Evolutionary conservation across 1,284 basidiomycete species (phyloP).

Genomic region (Ceratobasidium sp.): DNA sequence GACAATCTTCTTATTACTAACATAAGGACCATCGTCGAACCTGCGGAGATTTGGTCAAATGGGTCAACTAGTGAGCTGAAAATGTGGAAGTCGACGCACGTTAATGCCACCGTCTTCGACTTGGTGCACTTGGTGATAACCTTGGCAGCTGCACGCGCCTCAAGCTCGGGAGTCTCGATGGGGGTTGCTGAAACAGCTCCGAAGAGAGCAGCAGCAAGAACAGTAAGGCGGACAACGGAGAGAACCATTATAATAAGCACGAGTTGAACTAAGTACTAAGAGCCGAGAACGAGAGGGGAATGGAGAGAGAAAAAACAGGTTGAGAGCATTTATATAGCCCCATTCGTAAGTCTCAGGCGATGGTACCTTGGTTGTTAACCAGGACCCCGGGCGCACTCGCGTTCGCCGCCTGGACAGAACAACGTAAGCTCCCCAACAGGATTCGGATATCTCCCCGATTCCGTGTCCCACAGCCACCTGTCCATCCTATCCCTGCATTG

Average conservation of each 20-base stretch:
- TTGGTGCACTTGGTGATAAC: slow-evolving; percentile 35
- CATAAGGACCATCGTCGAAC: slow-evolving; percentile 45
- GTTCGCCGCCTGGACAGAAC: background rate
- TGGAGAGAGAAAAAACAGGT: background rate
- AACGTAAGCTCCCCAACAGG: too few relatives aligned
- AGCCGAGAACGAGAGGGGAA: background rate
- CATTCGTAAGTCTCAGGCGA: background rate
- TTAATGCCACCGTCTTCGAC: slow-evolving; percentile 25
- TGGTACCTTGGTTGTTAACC: background rate
- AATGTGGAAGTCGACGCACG: background rate
- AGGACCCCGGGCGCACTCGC: background rate
- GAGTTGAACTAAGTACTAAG: slow-evolving; percentile 7
- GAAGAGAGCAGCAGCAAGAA: slow-evolving; percentile 35
- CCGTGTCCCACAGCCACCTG: background rate
- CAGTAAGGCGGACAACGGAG: slow-evolving; percentile 29
- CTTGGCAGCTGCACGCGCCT: background rate
- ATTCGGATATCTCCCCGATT: background rate
- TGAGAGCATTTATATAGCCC: slow-evolving; percentile 16
- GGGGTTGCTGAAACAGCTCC: slow-evolving; percentile 37
- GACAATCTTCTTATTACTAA: slow-evolving; percentile 13
- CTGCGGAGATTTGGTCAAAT: background rate
- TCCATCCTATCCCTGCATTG: background rate
- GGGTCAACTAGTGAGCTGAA: background rate
- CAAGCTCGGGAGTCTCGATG: slow-evolving; percentile 10
- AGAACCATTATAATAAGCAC: slow-evolving; percentile 7